Evolutionary conservation across 495 filamentous ascomycete species (phyloP).

Genomic region (Cladorrhinum samala): DNA sequence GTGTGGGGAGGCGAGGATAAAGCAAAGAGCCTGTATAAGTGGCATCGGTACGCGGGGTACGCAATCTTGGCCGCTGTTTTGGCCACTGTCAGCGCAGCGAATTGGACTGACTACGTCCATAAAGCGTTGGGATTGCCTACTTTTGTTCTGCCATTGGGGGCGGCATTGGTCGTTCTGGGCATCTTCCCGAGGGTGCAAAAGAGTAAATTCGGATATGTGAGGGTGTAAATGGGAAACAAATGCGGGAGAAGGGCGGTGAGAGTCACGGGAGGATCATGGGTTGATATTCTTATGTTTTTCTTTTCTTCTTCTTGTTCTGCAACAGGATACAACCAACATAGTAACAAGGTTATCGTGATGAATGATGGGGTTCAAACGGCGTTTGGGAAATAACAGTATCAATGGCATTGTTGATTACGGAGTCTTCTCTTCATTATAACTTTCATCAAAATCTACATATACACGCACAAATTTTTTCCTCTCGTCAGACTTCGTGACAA

Average conservation of each 20-base stretch:
- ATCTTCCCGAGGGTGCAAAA: slow-evolving; percentile 73
- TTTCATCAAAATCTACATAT: not conserved
- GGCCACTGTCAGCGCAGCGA: slow-evolving; percentile 68
- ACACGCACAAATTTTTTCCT: not conserved
- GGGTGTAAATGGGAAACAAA: not conserved
- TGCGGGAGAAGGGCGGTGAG: not conserved
- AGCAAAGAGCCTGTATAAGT: slow-evolving; percentile 81
- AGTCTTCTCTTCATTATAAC: not conserved
- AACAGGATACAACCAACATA: no score
- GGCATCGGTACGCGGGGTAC: slow-evolving; percentile 79
- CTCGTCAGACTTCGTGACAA: not conserved
- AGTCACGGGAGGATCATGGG: no score
- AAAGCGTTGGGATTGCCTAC: slow-evolving; percentile 58
- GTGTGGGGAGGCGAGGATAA: slow-evolving; percentile 72
- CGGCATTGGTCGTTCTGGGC: slow-evolving; percentile 58
- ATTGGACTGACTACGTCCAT: slow-evolving; percentile 63
- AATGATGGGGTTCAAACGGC: no score
- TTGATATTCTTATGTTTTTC: no score
- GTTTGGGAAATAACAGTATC: no score
- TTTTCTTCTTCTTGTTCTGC: no score
- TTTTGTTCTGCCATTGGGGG: slow-evolving; percentile 61
- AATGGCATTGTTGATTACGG: no score
- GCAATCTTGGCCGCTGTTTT: slow-evolving; percentile 60
- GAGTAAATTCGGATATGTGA: slow-evolving; percentile 65
- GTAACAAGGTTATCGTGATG: no score